These are phyloP conservation scores for Cryptococcus sp. DNA, from an alignment of 1,284 basidiomycete genomes.

Conservation along the genomic window DNA sequence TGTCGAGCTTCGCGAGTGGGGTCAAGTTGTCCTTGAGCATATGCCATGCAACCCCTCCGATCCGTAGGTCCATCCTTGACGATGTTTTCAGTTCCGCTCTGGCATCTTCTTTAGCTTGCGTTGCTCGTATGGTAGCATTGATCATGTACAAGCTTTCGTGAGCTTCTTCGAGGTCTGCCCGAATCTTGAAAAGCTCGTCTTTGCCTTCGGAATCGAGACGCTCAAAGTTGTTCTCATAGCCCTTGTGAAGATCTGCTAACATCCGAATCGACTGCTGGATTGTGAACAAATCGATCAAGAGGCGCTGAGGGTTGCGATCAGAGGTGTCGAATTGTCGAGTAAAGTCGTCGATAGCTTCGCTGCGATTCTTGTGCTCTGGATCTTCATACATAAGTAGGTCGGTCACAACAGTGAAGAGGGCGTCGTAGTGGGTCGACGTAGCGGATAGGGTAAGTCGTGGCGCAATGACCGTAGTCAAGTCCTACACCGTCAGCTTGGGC, in stretches of 20 bases:
- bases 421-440: slow-evolving; percentile 79
- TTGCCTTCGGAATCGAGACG: slow-evolving; percentile 59
- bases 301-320: slow-evolving; percentile 68
- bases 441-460: slow-evolving; percentile 89
- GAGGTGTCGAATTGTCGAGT: slow-evolving; percentile 89
- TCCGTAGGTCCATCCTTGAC: slow-evolving; percentile 75
- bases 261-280: slow-evolving; percentile 75
- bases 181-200: slow-evolving; percentile 62
- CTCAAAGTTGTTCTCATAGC: slow-evolving; percentile 60
- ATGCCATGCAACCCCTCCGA: slow-evolving; percentile 87
- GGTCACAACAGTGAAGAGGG: slow-evolving; percentile 84
- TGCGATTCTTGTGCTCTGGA: slow-evolving; percentile 72
- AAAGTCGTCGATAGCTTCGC: slow-evolving; percentile 78
- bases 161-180: slow-evolving; percentile 73
- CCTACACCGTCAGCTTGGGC: slow-evolving; percentile 55
- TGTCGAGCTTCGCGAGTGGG: slow-evolving; percentile 81
- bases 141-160: slow-evolving; percentile 80
- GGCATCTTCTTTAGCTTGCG: slow-evolving; percentile 69
- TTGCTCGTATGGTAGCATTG: slow-evolving; percentile 79
- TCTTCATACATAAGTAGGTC: slow-evolving; percentile 87
- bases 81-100: slow-evolving; percentile 75
- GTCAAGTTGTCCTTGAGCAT: slow-evolving; percentile 76
- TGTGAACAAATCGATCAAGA: slow-evolving; percentile 64
- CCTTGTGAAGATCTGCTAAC: slow-evolving; percentile 60
- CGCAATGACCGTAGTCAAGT: slow-evolving; percentile 75